Conservation (phyloP, 768 basidiomycete genomes). For the Lyophyllum decastes region DNA sequence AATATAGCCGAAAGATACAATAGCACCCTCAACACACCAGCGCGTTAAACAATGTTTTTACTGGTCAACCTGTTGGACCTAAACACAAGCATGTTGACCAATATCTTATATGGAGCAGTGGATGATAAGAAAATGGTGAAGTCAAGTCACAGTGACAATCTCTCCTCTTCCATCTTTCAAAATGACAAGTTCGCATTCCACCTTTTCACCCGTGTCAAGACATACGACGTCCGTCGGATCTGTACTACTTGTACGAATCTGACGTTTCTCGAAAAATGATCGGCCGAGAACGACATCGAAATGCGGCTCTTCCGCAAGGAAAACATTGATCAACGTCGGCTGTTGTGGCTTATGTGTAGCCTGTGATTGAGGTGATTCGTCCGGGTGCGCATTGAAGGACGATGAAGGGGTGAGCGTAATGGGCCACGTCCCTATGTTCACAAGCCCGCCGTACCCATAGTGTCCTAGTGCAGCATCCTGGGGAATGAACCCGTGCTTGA, state of each 20-base stretch:
- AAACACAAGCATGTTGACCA: neutral
- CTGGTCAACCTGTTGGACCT: neutral
- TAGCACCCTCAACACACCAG: too few species aligned
- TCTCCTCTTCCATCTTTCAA: constrained; percentile 90
- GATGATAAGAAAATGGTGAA: neutral
- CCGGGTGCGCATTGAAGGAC: constrained; percentile 31
- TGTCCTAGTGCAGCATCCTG: constrained; percentile 84
- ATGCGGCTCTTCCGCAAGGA: constrained; percentile 91
- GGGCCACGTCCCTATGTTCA: constrained; percentile 86
- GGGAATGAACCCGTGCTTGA: constrained; percentile 85
- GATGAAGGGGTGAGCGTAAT: constrained; percentile 64
- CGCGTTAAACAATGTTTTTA: too few species aligned
- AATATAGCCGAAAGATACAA: too few species aligned
- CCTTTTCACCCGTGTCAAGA: constrained; percentile 88
- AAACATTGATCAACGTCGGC: constrained; percentile 61
- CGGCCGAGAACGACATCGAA: constrained; percentile 95
- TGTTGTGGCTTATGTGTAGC: constrained; percentile 28
- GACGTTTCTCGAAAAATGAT: constrained; percentile 79
- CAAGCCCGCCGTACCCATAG: constrained; percentile 91
- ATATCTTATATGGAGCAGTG: too few species aligned
- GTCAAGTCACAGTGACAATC: constrained; percentile 83
- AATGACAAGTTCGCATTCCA: constrained; percentile 91
- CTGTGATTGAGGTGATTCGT: constrained; percentile 24
- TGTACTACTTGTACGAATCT: constrained; percentile 76
- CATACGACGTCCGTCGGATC: constrained; percentile 92